A percentile compares a stretch with the other conserved stretches of the same genome.
Evolutionary conservation across 208 protist species (phyloP).

Genomic region (Leptomonas pyrrhocoris): DNA sequence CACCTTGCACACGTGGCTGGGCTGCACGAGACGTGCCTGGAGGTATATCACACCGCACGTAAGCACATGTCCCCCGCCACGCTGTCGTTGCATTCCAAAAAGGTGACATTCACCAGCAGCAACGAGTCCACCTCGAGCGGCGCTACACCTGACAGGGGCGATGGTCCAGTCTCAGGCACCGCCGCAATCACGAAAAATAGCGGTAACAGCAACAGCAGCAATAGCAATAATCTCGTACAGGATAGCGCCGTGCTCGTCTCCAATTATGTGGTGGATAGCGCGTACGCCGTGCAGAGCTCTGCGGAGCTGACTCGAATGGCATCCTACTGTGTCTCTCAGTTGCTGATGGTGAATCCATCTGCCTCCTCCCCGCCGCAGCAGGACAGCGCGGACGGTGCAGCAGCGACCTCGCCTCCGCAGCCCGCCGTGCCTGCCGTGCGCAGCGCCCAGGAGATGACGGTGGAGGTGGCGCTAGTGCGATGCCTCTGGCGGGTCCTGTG

Average conservation of each 20-base stretch:
- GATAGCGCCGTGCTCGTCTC: constrained; percentile 43
- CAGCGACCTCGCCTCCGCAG: neutral
- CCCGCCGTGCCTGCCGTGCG: neutral
- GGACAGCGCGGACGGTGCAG: neutral
- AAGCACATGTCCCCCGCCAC: constrained; percentile 19
- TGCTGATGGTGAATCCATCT: constrained; percentile 1
- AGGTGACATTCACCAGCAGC: neutral
- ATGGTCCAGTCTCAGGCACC: neutral
- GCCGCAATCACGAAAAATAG: neutral
- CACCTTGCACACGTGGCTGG: constrained; percentile 60
- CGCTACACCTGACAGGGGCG: neutral
- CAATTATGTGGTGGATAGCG: constrained; percentile 68
- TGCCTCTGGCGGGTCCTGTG: constrained; percentile 72
- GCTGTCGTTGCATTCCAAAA: constrained; percentile 17
- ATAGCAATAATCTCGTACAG: constrained; percentile 2
- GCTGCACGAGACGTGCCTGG: constrained; percentile 53
- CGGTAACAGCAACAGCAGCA: neutral
- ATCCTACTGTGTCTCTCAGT: constrained; percentile 40
- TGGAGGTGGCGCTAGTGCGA: constrained; percentile 61
- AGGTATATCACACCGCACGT: constrained; percentile 55
- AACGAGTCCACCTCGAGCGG: neutral
- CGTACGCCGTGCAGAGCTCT: constrained; percentile 51
- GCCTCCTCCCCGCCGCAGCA: neutral
- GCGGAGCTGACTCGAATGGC: constrained; percentile 56
- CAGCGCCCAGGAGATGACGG: constrained; percentile 39